A percentile compares a stretch with the other conserved stretches of the same genome.
phyloP scores from a whole-genome alignment of 805 yeast species.

The Metschnikowia anglica region DNA sequence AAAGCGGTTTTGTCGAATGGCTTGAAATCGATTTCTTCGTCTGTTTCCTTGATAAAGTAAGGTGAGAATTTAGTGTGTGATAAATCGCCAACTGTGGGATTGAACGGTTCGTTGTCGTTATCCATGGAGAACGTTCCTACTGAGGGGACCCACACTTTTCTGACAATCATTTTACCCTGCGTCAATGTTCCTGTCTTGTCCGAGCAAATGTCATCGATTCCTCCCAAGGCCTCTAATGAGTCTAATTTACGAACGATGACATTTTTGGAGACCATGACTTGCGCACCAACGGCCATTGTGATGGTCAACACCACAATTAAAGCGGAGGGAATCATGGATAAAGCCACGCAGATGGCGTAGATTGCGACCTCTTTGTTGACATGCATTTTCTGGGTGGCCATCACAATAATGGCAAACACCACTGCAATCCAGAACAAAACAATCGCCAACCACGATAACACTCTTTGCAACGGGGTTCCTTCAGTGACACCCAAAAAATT shows the following conservation, averaged over 20 bases:
- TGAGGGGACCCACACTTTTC: constrained; percentile 65
- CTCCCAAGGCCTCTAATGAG: constrained; percentile 76
- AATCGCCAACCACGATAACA: constrained; percentile 74
- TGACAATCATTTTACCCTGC: constrained; percentile 76
- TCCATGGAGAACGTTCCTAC: constrained; percentile 56
- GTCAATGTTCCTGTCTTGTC: constrained; percentile 84
- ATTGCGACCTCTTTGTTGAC: constrained; percentile 83
- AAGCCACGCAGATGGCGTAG: constrained; percentile 82
- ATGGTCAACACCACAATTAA: constrained; percentile 79
- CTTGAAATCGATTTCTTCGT: constrained; percentile 36
- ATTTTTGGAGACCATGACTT: constrained; percentile 63
- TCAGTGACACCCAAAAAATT: constrained; percentile 70
- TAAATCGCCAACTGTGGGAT: constrained; percentile 60
- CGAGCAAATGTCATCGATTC: constrained; percentile 76
- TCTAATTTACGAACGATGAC: constrained; percentile 77
- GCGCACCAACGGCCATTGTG: constrained; percentile 82
- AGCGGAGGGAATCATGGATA: constrained; percentile 81
- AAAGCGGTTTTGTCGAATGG: constrained; percentile 22
- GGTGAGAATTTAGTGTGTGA: constrained; percentile 38
- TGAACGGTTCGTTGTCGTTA: constrained; percentile 58
- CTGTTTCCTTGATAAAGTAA: constrained; percentile 32
- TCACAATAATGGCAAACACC: constrained; percentile 79
- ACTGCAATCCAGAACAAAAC: constrained; percentile 73
- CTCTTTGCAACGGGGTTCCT: constrained; percentile 82
- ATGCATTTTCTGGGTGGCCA: constrained; percentile 75